Percentiles rank a stretch among this genome's conserved stretches.
Evolutionary conservation across 257 asterid genomes (phyloP).

Genomic region (Mentha longifolia): DNA sequence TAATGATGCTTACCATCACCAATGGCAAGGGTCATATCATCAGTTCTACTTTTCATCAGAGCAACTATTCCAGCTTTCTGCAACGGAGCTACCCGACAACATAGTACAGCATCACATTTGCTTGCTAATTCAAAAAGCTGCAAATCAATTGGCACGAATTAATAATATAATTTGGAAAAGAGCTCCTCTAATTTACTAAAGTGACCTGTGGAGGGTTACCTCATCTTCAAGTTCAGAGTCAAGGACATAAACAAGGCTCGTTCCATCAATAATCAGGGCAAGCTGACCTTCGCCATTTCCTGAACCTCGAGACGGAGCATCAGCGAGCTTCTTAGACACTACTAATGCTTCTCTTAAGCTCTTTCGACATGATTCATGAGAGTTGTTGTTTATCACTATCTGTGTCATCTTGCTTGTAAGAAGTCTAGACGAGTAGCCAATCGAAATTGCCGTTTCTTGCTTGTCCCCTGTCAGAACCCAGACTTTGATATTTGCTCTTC

Average conservation of each 20-base stretch:
- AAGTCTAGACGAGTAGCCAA: slow-evolving; percentile 93
- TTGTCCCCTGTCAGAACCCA: slow-evolving; percentile 99
- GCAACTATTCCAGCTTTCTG: slow-evolving; percentile 99
- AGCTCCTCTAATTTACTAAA: slow-evolving; percentile 27
- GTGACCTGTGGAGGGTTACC: slow-evolving; percentile 46
- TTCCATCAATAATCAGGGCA: slow-evolving; percentile 91
- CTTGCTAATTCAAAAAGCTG: slow-evolving; percentile 90
- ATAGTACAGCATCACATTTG: slow-evolving; percentile 78
- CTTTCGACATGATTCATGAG: slow-evolving; percentile 74
- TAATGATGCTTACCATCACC: slow-evolving; percentile 80
- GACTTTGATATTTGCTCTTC: slow-evolving; percentile 90
- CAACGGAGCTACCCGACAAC: slow-evolving; percentile 98
- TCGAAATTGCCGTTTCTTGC: slow-evolving; percentile 98
- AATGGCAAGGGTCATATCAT: slow-evolving; percentile 95
- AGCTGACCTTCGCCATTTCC: slow-evolving; percentile 46
- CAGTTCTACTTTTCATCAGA: slow-evolving; percentile 75
- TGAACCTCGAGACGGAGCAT: slow-evolving; percentile 37
- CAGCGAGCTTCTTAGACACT: slow-evolving; percentile 48
- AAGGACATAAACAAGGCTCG: slow-evolving; percentile 92
- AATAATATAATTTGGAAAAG: background rate
- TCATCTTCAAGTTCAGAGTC: slow-evolving; percentile 91
- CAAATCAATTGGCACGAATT: slow-evolving; percentile 29
- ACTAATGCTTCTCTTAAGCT: slow-evolving; percentile 73
- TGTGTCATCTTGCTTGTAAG: slow-evolving; percentile 77
- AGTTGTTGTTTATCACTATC: slow-evolving; percentile 72